A percentile compares a stretch with the other conserved stretches of the same genome.
These are phyloP conservation scores for Pseudognaphalium luteoalbum DNA, from an alignment of 129 eudicot species.

Conservation along the genomic window DNA sequence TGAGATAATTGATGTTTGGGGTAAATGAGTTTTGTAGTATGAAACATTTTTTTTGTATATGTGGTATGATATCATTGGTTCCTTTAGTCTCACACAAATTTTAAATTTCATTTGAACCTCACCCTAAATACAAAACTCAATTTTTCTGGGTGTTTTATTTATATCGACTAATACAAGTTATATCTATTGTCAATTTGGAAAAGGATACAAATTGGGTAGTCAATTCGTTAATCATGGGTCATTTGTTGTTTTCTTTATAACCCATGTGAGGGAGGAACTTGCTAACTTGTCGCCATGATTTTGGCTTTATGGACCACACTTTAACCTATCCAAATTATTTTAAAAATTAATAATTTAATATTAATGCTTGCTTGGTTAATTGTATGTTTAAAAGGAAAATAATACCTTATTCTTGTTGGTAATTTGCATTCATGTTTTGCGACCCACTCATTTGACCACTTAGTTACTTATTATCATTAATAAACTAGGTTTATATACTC, in stretches of 20 bases:
- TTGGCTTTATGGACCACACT: constrained; percentile 28
- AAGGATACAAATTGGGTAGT: constrained; percentile 14
- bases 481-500: too few species aligned
- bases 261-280: constrained; percentile 37
- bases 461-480: too few species aligned
- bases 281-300: constrained; percentile 33
- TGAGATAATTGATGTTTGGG: too few species aligned
- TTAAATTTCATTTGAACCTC: too few species aligned
- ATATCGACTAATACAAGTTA: constrained; percentile 8
- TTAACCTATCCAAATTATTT: constrained; percentile 1
- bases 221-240: constrained; percentile 23
- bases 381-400: background rate
- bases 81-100: too few species aligned
- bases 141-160: background rate
- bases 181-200: background rate
- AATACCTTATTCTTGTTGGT: background rate
- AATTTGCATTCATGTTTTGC: too few species aligned
- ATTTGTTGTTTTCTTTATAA: constrained; percentile 14
- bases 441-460: too few species aligned
- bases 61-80: too few species aligned
- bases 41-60: too few species aligned
- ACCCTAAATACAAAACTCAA: background rate
- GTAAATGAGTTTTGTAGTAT: too few species aligned
- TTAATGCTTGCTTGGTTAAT: background rate
- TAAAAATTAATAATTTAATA: background rate